Conservation (phyloP, 139 green algal species). For the Coelastrella sp. region DNA sequence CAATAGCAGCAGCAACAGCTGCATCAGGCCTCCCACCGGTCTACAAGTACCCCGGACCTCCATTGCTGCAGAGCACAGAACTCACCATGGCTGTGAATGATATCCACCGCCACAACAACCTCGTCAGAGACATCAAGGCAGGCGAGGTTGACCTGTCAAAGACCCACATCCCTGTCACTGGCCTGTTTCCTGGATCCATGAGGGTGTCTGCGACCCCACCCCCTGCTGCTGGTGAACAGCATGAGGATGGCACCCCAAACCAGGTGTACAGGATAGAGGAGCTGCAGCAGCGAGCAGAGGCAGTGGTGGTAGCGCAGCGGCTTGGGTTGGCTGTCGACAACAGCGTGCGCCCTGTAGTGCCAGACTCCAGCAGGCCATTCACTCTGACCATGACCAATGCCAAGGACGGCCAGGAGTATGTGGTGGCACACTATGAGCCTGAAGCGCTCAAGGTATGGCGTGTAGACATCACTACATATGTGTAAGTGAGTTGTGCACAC, state of each 20-base stretch:
- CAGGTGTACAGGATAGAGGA: slow-evolving; percentile 25
- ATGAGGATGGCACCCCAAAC: not conserved
- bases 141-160: not conserved
- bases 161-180: not conserved
- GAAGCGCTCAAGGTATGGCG: not conserved
- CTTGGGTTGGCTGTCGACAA: not conserved
- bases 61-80: not conserved
- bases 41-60: not conserved
- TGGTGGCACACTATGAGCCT: slow-evolving; percentile 43
- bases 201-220: not conserved
- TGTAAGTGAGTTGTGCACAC: no score
- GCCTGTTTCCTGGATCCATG: not conserved
- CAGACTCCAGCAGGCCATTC: slow-evolving; percentile 13
- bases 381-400: slow-evolving; percentile 19
- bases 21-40: not conserved
- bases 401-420: slow-evolving; percentile 23
- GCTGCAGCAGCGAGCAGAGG: not conserved
- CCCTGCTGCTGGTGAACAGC: slow-evolving; percentile 2
- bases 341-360: not conserved
- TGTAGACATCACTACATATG: not conserved
- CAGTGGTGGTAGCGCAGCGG: not conserved
- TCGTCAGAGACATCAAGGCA: not conserved
- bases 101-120: no score
- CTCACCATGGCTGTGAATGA: not conserved
- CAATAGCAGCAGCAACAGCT: not conserved